phyloP scores from a whole-genome alignment of 345 rosid genomes.

The Pistacia atlantica region DNA sequence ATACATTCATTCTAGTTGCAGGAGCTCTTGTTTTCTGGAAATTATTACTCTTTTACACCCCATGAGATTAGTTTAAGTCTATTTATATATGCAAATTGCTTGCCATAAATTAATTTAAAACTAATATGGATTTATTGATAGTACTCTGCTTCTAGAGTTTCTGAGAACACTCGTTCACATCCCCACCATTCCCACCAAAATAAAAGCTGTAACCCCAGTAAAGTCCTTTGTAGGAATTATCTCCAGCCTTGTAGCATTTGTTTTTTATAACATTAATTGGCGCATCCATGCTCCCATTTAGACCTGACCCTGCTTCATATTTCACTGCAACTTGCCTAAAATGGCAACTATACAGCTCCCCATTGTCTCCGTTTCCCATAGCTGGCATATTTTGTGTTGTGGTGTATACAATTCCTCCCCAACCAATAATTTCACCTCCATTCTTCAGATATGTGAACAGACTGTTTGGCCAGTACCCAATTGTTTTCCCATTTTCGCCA shows the following conservation, averaged over 20 bases:
- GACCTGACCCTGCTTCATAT: slow-evolving; percentile 8
- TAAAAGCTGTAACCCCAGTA: slow-evolving; percentile 23
- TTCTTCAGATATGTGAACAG: neutral
- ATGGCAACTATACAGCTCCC: neutral
- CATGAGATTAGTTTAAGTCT: no score
- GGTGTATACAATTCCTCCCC: slow-evolving; percentile 19
- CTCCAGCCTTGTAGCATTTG: slow-evolving; percentile 3
- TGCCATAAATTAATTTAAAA: no score
- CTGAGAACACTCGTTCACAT: neutral
- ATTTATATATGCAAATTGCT: no score
- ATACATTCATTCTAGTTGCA: neutral
- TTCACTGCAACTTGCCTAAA: neutral
- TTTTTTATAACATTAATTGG: neutral
- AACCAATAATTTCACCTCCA: neutral
- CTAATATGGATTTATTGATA: no score
- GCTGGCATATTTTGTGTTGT: neutral
- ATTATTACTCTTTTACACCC: no score
- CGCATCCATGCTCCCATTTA: slow-evolving; percentile 7
- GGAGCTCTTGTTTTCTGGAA: no score
- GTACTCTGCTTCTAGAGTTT: no score
- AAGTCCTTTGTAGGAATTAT: slow-evolving; percentile 6
- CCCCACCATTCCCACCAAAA: slow-evolving; percentile 24
- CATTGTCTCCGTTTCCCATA: slow-evolving; percentile 25
- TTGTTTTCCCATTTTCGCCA: neutral
- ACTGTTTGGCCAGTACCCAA: slow-evolving; percentile 12